Evolutionary conservation across 805 yeast genomes (phyloP).

Genomic region (Suhomyces kilbournensis): DNA sequence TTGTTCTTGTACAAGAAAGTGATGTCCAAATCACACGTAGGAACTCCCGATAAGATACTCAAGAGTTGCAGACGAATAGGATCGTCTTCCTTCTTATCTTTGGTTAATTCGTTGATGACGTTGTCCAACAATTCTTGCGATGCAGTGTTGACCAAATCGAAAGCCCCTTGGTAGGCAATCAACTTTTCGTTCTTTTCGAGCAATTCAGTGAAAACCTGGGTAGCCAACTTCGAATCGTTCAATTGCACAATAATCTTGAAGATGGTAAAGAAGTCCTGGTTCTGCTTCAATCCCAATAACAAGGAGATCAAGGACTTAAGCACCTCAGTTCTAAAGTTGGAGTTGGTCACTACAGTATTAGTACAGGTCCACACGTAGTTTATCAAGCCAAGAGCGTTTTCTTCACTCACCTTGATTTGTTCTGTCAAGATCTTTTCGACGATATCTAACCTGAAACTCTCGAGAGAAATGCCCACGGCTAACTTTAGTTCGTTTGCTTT

Average conservation of each 20-base stretch:
- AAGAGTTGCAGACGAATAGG: constrained; percentile 45
- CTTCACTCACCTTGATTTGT: constrained; percentile 44
- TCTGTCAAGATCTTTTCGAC: constrained; percentile 56
- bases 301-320: constrained; percentile 61
- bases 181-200: constrained; percentile 48
- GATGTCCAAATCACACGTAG: constrained; percentile 88
- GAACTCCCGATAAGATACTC: constrained; percentile 81
- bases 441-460: constrained; percentile 81
- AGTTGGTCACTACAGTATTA: constrained; percentile 61
- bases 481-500: constrained; percentile 66
- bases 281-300: constrained; percentile 48
- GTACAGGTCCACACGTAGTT: constrained; percentile 75
- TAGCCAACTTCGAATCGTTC: constrained; percentile 72
- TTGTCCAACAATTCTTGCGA: constrained; percentile 80
- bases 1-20: constrained; percentile 85
- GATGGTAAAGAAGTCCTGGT: constrained; percentile 79
- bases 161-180: constrained; percentile 89
- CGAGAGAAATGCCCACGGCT: constrained; percentile 89
- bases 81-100: constrained; percentile 25
- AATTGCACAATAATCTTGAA: constrained; percentile 86
- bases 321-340: constrained; percentile 63
- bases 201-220: constrained; percentile 61
- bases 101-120: constrained; percentile 40
- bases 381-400: constrained; percentile 52
- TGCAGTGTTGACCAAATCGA: constrained; percentile 88